Conservation (phyloP, 2,329 filamentous ascomycete genomes). For the Diplodia seriata region DNA sequence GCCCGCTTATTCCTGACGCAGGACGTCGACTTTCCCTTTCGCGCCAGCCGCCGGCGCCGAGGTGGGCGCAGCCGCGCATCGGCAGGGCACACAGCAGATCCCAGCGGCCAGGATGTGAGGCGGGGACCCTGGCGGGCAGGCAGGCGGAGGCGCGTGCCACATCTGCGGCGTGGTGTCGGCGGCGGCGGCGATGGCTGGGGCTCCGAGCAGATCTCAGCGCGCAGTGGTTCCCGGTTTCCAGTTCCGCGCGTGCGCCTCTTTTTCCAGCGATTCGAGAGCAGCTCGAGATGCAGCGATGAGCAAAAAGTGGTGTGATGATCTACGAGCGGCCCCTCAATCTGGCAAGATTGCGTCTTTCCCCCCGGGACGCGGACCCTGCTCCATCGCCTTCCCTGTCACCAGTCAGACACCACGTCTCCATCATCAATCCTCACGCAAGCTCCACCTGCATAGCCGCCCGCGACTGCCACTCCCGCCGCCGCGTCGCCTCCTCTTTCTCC, state of each 20-base stretch:
- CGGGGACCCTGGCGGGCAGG: constrained; percentile 3
- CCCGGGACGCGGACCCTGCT: constrained; percentile 14
- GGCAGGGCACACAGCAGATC: constrained; percentile 15
- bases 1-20: constrained; percentile 1
- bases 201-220: constrained; percentile 17
- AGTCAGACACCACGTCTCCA: not conserved
- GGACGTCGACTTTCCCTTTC: not conserved
- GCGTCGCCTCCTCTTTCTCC: constrained; percentile 9
- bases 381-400: constrained; percentile 17
- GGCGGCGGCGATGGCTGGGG: constrained; percentile 23
- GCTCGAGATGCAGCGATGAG: constrained; percentile 23
- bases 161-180: constrained; percentile 13
- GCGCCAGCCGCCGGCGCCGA: not conserved
- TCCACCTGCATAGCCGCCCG: constrained; percentile 20
- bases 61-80: not conserved
- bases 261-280: constrained; percentile 28
- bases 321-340: constrained; percentile 27
- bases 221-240: constrained; percentile 27
- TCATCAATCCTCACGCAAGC: constrained; percentile 12
- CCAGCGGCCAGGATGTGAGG: constrained; percentile 17
- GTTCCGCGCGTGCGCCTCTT: constrained; percentile 29
- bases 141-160: constrained; percentile 23
- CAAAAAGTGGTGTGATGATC: constrained; percentile 31
- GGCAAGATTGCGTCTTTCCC: constrained; percentile 30
- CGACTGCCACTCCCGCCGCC: constrained; percentile 20